Evolutionary conservation across 2,329 filamentous ascomycete species (phyloP).

Genomic region (Alternaria infectoria): DNA sequence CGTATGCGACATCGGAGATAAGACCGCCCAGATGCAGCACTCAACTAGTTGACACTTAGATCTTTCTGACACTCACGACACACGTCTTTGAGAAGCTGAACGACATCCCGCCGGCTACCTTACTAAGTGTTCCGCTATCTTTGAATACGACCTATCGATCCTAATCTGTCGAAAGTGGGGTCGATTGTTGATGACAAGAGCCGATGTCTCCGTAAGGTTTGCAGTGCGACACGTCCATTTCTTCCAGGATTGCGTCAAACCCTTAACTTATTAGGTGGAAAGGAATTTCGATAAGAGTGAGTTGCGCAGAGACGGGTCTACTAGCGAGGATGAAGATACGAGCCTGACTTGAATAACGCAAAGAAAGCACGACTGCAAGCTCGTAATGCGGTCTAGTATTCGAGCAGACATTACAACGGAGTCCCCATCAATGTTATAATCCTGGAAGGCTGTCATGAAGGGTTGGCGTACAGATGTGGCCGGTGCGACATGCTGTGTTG

Average conservation of each 20-base stretch:
- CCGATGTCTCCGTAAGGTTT: not conserved
- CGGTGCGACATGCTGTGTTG: conserved; percentile 83
- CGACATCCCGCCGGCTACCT: too few relatives aligned
- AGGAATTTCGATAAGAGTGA: not conserved
- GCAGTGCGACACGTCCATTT: not conserved
- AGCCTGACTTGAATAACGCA: not conserved
- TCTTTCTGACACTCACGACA: not conserved
- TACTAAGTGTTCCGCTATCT: not conserved
- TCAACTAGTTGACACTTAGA: not conserved
- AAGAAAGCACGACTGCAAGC: not conserved
- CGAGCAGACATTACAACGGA: not conserved
- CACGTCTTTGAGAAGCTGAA: not conserved
- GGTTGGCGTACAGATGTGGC: conserved; percentile 87
- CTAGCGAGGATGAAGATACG: not conserved
- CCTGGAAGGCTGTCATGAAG: conserved; percentile 74
- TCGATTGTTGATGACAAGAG: not conserved
- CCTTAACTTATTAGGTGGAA: not conserved
- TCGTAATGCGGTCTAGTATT: not conserved
- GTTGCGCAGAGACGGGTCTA: not conserved
- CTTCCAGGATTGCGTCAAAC: not conserved
- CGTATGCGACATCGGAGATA: conserved; percentile 10
- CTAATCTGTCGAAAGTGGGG: not conserved
- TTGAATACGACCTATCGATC: too few relatives aligned
- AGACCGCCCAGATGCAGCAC: not conserved
- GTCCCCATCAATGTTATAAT: conserved; percentile 53